These are phyloP conservation scores for Metschnikowia proteae DNA, from an alignment of 805 yeast genomes.

Conservation along the genomic window DNA sequence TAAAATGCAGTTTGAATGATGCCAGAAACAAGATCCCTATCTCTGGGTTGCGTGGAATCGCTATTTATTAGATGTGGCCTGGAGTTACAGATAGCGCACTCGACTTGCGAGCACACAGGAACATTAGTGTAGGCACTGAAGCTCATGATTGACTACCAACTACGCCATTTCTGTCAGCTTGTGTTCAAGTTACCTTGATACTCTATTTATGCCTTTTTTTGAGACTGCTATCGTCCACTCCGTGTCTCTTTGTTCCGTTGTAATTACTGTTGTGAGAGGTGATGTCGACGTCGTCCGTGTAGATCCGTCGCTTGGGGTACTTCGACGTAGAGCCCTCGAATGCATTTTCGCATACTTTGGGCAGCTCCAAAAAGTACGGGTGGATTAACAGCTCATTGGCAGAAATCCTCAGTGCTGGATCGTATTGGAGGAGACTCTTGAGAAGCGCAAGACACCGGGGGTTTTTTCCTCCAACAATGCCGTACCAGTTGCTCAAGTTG, in stretches of 20 bases:
- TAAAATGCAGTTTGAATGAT: neutral
- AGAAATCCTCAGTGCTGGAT: conserved; percentile 74
- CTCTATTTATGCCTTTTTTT: conserved; percentile 10
- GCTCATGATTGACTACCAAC: neutral
- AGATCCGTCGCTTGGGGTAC: conserved; percentile 84
- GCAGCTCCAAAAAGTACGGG: conserved; percentile 70
- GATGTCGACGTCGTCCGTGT: conserved; percentile 83
- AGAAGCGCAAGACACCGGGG: conserved; percentile 64
- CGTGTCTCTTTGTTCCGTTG: conserved; percentile 26
- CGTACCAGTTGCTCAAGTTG: conserved; percentile 81
- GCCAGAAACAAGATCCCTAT: neutral
- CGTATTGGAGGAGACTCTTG: conserved; percentile 66
- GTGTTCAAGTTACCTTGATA: neutral
- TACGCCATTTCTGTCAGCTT: neutral
- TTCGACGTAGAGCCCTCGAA: conserved; percentile 70
- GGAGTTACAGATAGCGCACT: neutral
- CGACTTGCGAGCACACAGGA: neutral
- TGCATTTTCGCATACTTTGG: conserved; percentile 68
- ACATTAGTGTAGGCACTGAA: neutral
- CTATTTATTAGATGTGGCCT: neutral
- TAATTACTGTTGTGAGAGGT: conserved; percentile 26
- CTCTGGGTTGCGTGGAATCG: no score
- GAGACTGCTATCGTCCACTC: conserved; percentile 7
- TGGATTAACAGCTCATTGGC: conserved; percentile 76
- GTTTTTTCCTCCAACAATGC: conserved; percentile 72